Conservation (phyloP, 305 asterid genomes). For the Fraxinus sp. region DNA sequence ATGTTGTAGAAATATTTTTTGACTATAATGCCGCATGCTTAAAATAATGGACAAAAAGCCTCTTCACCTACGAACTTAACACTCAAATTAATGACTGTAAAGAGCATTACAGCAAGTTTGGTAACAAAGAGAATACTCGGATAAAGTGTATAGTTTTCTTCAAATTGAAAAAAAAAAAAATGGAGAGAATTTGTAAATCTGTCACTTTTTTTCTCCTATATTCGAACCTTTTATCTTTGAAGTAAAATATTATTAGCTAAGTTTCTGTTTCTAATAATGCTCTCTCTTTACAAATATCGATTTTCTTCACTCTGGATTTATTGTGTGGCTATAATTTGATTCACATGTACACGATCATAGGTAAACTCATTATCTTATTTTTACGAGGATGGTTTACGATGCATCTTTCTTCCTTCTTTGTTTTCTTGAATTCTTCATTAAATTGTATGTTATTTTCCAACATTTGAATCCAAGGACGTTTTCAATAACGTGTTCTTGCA, state of each 20-base stretch:
- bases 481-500: background rate
- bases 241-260: background rate
- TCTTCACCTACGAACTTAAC: background rate
- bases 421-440: background rate
- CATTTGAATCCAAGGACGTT: background rate
- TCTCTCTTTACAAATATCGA: background rate
- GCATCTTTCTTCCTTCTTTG: background rate
- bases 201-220: background rate
- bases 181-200: background rate
- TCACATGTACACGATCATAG: background rate
- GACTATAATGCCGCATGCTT: background rate
- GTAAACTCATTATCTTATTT: background rate
- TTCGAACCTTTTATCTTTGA: background rate
- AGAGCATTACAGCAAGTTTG: background rate
- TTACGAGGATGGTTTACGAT: background rate
- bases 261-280: background rate
- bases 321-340: background rate
- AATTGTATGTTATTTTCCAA: background rate
- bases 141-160: background rate
- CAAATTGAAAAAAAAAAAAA: too few species aligned
- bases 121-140: background rate
- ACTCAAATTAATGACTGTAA: background rate
- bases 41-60: background rate
- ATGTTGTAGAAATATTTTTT: background rate
- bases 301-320: background rate